Percentiles rank a stretch among this genome's conserved stretches.
Evolutionary conservation across 495 filamentous ascomycete species (phyloP).

Genomic region (Hyaloscypha hepaticicola): DNA sequence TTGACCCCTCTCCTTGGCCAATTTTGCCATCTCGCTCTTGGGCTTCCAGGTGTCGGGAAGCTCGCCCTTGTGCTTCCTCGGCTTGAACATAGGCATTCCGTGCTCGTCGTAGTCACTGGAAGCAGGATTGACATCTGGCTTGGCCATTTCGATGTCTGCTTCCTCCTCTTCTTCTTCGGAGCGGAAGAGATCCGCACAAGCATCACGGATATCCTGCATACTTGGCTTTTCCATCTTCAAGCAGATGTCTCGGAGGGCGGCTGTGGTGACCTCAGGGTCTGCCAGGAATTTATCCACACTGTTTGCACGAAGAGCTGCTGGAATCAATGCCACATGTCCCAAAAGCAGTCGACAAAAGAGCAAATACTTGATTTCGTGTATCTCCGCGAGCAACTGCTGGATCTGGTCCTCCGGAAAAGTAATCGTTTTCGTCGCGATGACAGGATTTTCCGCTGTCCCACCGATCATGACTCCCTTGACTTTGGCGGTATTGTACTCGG

Average conservation of each 20-base stretch:
- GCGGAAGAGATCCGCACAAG: conserved; percentile 50
- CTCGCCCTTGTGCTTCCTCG: neutral
- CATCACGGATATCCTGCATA: conserved; percentile 49
- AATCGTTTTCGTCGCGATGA: conserved; percentile 34
- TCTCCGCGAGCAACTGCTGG: conserved; percentile 40
- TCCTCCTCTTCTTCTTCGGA: conserved; percentile 38
- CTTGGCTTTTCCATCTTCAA: conserved; percentile 46
- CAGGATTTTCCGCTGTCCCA: conserved; percentile 41
- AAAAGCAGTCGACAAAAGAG: conserved; percentile 52
- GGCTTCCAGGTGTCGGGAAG: conserved; percentile 32
- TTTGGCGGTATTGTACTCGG: conserved; percentile 38
- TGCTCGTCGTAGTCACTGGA: neutral
- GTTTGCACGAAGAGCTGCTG: conserved; percentile 41
- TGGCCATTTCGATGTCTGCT: conserved; percentile 26
- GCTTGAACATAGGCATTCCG: conserved; percentile 1
- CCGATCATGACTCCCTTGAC: conserved; percentile 38
- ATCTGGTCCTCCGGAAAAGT: conserved; percentile 47
- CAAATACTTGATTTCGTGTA: conserved; percentile 49
- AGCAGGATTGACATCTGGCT: neutral
- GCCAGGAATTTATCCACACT: conserved; percentile 50
- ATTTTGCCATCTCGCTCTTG: conserved; percentile 29
- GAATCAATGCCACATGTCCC: conserved; percentile 47
- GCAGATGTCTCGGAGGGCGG: conserved; percentile 49
- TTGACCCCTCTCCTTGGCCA: neutral
- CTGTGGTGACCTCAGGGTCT: conserved; percentile 40